Evolutionary conservation across 192 early-diverging fungal species (phyloP).

Genomic region (Phlyctochytrium planicorne): DNA sequence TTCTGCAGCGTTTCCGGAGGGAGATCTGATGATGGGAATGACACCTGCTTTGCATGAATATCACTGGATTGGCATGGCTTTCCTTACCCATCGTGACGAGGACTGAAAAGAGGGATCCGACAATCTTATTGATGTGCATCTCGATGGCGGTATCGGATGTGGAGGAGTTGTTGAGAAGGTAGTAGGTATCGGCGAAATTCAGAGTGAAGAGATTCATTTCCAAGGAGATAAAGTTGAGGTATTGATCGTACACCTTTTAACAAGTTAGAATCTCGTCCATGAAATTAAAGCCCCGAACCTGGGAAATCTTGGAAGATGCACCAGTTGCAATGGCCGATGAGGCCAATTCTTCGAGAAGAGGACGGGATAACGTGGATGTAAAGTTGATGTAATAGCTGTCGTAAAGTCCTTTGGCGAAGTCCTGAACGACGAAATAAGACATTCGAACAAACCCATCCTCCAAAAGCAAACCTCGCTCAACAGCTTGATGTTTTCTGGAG

Average conservation of each 20-base stretch:
- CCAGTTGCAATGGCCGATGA: conserved; percentile 72
- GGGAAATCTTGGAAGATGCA: conserved; percentile 77
- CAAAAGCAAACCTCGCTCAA: conserved; percentile 66
- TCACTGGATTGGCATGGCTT: not conserved
- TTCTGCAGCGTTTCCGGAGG: conserved; percentile 89
- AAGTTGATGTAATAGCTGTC: conserved; percentile 98
- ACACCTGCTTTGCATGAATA: conserved; percentile 47
- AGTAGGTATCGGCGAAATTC: conserved; percentile 77
- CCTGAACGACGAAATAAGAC: conserved; percentile 49
- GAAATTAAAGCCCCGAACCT: conserved; percentile 48
- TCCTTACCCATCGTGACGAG: conserved; percentile 78
- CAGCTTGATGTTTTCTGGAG: conserved; percentile 76
- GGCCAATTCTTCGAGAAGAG: conserved; percentile 91
- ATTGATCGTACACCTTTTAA: conserved; percentile 88
- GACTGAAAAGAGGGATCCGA: conserved; percentile 82
- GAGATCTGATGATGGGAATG: conserved; percentile 88
- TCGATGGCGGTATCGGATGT: conserved; percentile 82
- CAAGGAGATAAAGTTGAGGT: conserved; percentile 90
- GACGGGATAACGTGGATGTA: conserved; percentile 78
- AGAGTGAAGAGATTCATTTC: conserved; percentile 93
- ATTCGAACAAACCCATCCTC: not conserved
- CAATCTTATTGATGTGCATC: conserved; percentile 74
- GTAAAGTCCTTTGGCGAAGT: conserved; percentile 86
- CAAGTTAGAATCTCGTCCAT: not conserved
- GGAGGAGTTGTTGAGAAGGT: conserved; percentile 78